Conservation (phyloP, 1,284 basidiomycete species). For the Trametes polyzona region DNA sequence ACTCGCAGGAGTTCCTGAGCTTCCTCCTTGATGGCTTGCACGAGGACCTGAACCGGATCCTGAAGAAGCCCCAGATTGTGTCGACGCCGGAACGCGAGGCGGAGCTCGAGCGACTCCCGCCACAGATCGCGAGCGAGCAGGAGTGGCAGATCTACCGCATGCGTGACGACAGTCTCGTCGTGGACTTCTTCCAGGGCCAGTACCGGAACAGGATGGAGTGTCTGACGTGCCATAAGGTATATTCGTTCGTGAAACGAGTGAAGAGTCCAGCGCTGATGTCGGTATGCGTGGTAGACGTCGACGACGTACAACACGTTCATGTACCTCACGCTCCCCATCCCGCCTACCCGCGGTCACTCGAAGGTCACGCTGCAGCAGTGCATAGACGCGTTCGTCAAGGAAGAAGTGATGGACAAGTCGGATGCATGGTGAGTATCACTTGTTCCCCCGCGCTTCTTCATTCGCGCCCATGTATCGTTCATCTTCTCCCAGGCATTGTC, state of each 20-base stretch:
- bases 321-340: slow-evolving; percentile 92
- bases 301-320: slow-evolving; percentile 99
- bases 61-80: slow-evolving; percentile 74
- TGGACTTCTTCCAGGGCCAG: slow-evolving; percentile 98
- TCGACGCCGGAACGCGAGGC: slow-evolving; percentile 87
- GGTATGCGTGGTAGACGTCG: slow-evolving; percentile 70
- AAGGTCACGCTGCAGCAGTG: slow-evolving; percentile 82
- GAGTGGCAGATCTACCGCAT: slow-evolving; percentile 94
- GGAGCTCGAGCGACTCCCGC: slow-evolving; percentile 84
- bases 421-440: slow-evolving; percentile 82
- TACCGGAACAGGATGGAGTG: slow-evolving; percentile 92
- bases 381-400: slow-evolving; percentile 89
- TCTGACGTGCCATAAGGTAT: slow-evolving; percentile 86
- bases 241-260: slow-evolving; percentile 31
- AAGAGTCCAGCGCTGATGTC: background rate
- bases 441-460: background rate
- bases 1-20: slow-evolving; percentile 96
- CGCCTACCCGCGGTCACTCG: slow-evolving; percentile 60
- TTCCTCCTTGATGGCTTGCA: slow-evolving; percentile 96
- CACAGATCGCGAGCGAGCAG: slow-evolving; percentile 89
- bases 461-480: background rate
- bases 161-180: slow-evolving; percentile 93
- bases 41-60: slow-evolving; percentile 92
- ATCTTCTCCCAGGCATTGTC: slow-evolving; percentile 75
- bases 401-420: slow-evolving; percentile 91